These are phyloP conservation scores for Glebionis coronaria DNA, from an alignment of 129 eudicot species.

Conservation along the genomic window DNA sequence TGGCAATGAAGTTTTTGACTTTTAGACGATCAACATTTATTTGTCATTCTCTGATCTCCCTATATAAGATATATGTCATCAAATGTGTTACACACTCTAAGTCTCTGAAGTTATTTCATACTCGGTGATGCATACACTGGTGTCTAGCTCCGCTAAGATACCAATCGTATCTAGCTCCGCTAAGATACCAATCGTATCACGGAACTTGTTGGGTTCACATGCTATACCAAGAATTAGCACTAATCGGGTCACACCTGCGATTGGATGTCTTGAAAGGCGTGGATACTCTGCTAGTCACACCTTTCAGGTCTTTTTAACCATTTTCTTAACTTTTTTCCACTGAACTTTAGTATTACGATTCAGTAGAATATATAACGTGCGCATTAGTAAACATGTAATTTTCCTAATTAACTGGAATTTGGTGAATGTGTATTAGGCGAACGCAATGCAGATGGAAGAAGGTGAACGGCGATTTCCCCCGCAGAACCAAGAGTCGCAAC, in stretches of 20 bases:
- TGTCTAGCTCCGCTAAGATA: neutral
- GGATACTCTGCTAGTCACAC: conserved; percentile 11
- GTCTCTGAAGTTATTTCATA: no score
- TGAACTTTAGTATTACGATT: no score
- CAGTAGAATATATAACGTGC: no score
- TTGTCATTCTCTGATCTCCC: no score
- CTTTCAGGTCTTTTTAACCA: conserved; percentile 14
- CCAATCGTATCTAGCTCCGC: neutral
- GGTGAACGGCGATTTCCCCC: conserved; percentile 51
- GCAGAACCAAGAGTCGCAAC: conserved; percentile 63
- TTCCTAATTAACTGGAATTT: neutral
- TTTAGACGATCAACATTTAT: no score
- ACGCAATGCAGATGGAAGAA: neutral
- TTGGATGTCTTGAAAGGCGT: neutral
- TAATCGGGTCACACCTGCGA: neutral
- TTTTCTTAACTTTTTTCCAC: neutral
- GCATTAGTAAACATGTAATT: no score
- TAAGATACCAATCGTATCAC: no score
- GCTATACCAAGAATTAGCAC: neutral
- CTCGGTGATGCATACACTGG: neutral
- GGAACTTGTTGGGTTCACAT: neutral
- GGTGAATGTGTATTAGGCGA: neutral
- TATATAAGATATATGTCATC: no score
- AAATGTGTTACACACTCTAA: no score
- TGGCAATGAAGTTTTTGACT: no score